Evolutionary conservation across 2,329 filamentous ascomycete genomes (phyloP).

Genomic region (Neoarthrinium moseri): DNA sequence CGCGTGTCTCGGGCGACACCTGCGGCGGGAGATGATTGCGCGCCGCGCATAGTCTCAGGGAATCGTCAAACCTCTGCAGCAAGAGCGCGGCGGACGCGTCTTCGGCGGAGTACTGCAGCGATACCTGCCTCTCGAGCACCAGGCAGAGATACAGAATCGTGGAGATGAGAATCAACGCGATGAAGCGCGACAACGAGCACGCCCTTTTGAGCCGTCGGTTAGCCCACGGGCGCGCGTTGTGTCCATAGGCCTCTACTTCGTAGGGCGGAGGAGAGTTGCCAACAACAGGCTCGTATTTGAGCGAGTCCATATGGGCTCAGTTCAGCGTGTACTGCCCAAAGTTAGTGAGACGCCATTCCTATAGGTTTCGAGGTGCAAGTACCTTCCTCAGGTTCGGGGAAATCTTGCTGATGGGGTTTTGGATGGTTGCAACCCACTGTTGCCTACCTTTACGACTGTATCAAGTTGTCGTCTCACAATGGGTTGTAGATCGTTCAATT

Average conservation of each 20-base stretch:
- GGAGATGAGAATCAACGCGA: background rate
- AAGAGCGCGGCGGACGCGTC: background rate
- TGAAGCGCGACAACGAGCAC: slow-evolving; percentile 1
- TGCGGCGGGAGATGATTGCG: slow-evolving; percentile 2
- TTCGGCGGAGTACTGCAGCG: background rate
- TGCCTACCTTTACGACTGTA: no score
- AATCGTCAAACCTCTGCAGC: slow-evolving; percentile 1
- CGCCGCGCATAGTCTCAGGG: slow-evolving; percentile 2
- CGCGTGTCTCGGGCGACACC: slow-evolving; percentile 4
- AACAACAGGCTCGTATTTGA: background rate
- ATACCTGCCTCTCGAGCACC: background rate
- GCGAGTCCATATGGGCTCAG: no score
- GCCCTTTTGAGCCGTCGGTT: background rate
- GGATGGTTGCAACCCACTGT: no score
- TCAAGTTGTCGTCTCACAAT: no score
- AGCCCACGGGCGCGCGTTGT: background rate
- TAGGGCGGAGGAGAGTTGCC: slow-evolving; percentile 5
- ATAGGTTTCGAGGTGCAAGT: background rate
- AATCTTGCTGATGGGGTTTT: no score
- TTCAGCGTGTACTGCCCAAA: no score
- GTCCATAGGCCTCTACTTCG: slow-evolving; percentile 6
- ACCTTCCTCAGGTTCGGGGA: no score
- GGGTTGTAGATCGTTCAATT: no score
- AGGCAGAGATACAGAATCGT: slow-evolving; percentile 5
- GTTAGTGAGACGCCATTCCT: background rate